Base-by-base conservation (phyloP, 192 early-diverging fungal species). In the Linnemannia elongata region DNA sequence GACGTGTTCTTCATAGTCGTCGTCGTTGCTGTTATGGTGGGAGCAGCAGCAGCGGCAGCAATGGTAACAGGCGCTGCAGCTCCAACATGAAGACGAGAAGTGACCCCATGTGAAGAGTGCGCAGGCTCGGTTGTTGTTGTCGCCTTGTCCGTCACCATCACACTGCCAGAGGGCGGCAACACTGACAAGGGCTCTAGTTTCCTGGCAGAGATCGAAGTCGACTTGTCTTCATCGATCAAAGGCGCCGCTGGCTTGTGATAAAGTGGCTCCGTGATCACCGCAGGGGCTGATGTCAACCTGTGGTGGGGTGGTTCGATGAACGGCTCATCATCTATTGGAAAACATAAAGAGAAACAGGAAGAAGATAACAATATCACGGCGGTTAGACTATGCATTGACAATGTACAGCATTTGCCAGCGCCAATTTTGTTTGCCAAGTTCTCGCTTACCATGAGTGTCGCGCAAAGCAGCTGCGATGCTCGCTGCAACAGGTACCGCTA, bases 141-240 rank as follows among this genome's bases (percentile, higher is more conserved):
- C 18, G 74, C 80, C 30, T 81, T 81, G 35, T 81, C 73, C 22
- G 60, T 74, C 7, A 80, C 69, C 71, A 74, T 44, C 15, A 80
- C 57, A 10, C 35, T 80, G 24, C 57, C 18, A 1, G 27, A 3
- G 22, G 38, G 55, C 27, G 45, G 36, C 35, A 54, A 24, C 0
- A 41, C 44, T 1, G 57, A 41, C 12, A 49, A 0, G 2, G 79
- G 57, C 33, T 80, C 79, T 24, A 52, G 8, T 44, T 80, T 66
- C n/a, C 49, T 52, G 13, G 79, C 79, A 49, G 79, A 80, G 30
- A 80, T 80, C 17, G 72, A 66, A n/a, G 39, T 24, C 30, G 41
- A 22, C 17, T 66, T 30, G 22, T 79, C 39, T 38, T 72, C 69
- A 10, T 57, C 54, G 13, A 35, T 75, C 30, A 63, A 30, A 0